Evolutionary conservation across 495 filamentous ascomycete genomes (phyloP), one percentile per base, ranked within the genome.

Genomic region (Entonaema liquescens): DNA sequence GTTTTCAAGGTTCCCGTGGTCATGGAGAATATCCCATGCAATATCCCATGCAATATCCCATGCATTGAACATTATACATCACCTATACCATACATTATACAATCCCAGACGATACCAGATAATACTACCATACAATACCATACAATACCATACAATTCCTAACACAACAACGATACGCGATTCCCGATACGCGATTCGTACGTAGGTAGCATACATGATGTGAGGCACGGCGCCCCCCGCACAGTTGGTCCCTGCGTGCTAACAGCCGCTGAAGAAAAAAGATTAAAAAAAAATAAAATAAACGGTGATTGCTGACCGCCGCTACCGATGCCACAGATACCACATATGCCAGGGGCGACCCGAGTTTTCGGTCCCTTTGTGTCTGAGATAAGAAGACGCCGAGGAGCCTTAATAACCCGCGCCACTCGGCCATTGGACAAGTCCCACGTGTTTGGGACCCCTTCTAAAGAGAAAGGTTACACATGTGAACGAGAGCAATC

Each of bases 181-280:
- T 47, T 12, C 42, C 17, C 42, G 42, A 47, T 47, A 47, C 42
- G 42, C 42, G 42, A 47, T 47, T 47, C 8, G 42, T 62, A 62
- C 35, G 61, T 50, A 65, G 25, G 53, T 67, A 64, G 62, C 64
- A 55, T 72, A 72, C 64, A 72, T 67, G 53, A 72, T 72, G 65
- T 63, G 56, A 72, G 50, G 70, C 56, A 72, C 60, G 55, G 70
- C 54, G 33, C 61, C 65, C 70, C 65, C 70, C 70, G 65, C 65
- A 68, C 38, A 49, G 61, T 65, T 29, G 31, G 52, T 49, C 15
- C 11, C 11, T 36, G 23, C 52, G 25, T 58, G 47, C 53, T 62
- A 61, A 68, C 29, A 49, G 38, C 64, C 59, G 63, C 54, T 21
- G 26, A 38, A 65, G 29, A 58, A 63, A 59, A 29, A 21, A 23